Percentiles rank a stretch among this genome's conserved stretches.
Conservation (phyloP, 2,329 filamentous ascomycete species). For the Fusarium beomiforme region DNA sequence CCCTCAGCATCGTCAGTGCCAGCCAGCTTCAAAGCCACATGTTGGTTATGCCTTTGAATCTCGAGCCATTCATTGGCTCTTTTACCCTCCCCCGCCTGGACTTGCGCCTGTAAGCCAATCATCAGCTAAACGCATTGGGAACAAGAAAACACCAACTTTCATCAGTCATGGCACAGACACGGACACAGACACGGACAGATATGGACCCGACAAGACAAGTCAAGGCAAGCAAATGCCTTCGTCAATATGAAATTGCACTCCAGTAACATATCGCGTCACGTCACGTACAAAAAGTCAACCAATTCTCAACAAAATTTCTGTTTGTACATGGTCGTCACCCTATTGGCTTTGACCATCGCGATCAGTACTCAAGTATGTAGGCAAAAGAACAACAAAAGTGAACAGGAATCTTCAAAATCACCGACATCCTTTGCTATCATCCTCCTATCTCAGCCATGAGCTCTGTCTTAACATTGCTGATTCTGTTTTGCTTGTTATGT, state of each 20-base stretch:
- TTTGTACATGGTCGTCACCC: not conserved
- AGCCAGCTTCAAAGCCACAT: not conserved
- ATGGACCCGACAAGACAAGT: not conserved
- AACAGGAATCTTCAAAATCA: constrained; percentile 18
- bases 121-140: not conserved
- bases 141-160: not conserved
- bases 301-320: not conserved
- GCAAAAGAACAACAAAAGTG: constrained; percentile 12
- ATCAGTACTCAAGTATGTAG: constrained; percentile 17
- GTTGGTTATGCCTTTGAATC: constrained; percentile 8
- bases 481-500: not conserved
- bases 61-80: constrained; percentile 17
- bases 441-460: not conserved
- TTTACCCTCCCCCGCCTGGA: not conserved
- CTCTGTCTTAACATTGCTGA: constrained; percentile 1
- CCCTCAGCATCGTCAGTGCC: not conserved
- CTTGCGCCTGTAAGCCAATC: not conserved
- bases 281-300: not conserved
- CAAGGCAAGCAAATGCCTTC: not conserved
- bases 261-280: not conserved
- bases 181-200: not conserved
- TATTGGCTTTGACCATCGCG: constrained; percentile 17
- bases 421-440: constrained; percentile 23
- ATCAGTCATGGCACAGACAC: too few relatives aligned
- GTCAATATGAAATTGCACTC: not conserved